Evolutionary conservation across 805 yeast species (phyloP).

Genomic region (Nakazawaea populi): DNA sequence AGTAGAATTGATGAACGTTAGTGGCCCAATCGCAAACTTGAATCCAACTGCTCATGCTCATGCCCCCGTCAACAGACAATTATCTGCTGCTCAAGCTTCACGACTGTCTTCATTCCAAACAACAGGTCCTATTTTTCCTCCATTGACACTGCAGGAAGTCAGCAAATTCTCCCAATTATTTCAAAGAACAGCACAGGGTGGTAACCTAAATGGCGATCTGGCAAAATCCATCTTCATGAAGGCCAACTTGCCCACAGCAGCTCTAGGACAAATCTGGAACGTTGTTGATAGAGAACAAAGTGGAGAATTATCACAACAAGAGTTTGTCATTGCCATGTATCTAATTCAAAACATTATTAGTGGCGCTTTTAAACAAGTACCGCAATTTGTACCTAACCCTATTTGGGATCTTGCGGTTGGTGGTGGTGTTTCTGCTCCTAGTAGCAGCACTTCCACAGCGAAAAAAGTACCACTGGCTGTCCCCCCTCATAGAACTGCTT

Average conservation of each 20-base stretch:
- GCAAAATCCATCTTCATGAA: slow-evolving; percentile 86
- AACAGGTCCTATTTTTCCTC: slow-evolving; percentile 34
- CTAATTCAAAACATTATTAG: slow-evolving; percentile 77
- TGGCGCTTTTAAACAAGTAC: slow-evolving; percentile 44
- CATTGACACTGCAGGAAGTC: slow-evolving; percentile 51
- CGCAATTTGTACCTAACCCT: slow-evolving; percentile 24
- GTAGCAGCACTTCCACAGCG: background rate
- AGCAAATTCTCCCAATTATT: slow-evolving; percentile 66
- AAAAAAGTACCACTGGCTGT: background rate
- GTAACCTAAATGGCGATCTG: slow-evolving; percentile 62
- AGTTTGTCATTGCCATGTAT: slow-evolving; percentile 92
- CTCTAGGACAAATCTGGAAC: slow-evolving; percentile 84
- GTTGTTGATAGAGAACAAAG: slow-evolving; percentile 71
- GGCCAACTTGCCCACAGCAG: slow-evolving; percentile 75
- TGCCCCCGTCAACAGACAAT: background rate
- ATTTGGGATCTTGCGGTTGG: slow-evolving; percentile 25
- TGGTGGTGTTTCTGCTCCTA: background rate
- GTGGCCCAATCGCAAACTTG: slow-evolving; percentile 66
- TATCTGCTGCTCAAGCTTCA: slow-evolving; percentile 16
- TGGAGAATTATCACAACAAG: slow-evolving; percentile 68
- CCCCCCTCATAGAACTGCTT: slow-evolving; percentile 8
- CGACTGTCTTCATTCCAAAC: slow-evolving; percentile 17
- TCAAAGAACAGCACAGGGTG: slow-evolving; percentile 56
- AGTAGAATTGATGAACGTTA: slow-evolving; percentile 44
- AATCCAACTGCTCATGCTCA: slow-evolving; percentile 18